Evolutionary conservation across 2,329 filamentous ascomycete genomes (phyloP).

Genomic region (Reticulascus tulasneorum): DNA sequence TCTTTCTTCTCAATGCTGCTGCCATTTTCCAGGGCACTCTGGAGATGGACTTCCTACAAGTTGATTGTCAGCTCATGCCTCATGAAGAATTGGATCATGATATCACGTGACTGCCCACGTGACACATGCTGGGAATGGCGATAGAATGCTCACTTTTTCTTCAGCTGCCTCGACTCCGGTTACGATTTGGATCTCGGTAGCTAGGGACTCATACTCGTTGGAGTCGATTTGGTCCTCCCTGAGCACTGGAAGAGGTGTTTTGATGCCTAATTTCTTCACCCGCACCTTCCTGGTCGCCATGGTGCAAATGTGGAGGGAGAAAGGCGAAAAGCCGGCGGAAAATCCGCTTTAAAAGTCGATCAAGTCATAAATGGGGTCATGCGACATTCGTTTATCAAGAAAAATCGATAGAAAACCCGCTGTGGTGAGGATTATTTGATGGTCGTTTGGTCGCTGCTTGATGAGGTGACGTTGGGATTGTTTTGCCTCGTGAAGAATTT

Average conservation of each 20-base stretch:
- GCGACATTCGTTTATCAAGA: constrained; percentile 45
- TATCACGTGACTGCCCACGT: constrained; percentile 47
- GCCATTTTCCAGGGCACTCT: constrained; percentile 65
- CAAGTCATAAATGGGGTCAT: constrained; percentile 57
- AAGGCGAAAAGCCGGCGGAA: constrained; percentile 46
- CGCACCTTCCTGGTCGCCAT: constrained; percentile 68
- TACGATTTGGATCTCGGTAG: constrained; percentile 80
- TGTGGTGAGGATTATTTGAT: constrained; percentile 51
- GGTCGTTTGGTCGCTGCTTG: constrained; percentile 39
- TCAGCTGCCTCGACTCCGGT: constrained; percentile 96
- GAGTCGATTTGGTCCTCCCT: constrained; percentile 88
- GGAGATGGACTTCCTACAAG: constrained; percentile 85
- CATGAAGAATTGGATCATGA: constrained; percentile 1
- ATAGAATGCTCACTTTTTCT: constrained; percentile 76
- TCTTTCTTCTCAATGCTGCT: constrained; percentile 55
- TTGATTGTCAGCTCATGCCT: constrained; percentile 23
- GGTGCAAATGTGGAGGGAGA: constrained; percentile 36
- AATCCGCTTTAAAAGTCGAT: constrained; percentile 61
- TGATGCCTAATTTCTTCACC: constrained; percentile 88
- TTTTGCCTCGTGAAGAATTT: constrained; percentile 54
- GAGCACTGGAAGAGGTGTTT: constrained; percentile 82
- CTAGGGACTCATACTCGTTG: constrained; percentile 79
- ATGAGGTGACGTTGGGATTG: constrained; percentile 55
- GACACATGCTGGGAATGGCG: constrained; percentile 32
- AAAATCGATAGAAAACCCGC: constrained; percentile 44